Percentiles rank a stretch among this genome's conserved stretches.
Conservation (phyloP, 202 grass and related monocot species). For the Setaria italica region DNA sequence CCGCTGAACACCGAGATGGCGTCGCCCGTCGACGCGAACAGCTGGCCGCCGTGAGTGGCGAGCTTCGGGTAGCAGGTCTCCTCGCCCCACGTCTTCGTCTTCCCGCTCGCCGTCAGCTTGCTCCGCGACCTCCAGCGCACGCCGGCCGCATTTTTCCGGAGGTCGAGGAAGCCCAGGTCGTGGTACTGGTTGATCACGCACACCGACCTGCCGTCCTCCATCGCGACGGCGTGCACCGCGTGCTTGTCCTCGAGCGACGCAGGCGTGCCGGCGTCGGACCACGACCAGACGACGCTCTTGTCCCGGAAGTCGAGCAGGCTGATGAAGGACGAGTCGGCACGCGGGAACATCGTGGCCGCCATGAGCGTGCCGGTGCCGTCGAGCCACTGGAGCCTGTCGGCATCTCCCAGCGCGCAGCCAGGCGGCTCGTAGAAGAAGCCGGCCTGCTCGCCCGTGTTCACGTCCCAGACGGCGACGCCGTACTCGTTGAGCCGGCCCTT, state of each 20-base stretch:
- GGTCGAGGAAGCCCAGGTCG: constrained; percentile 86
- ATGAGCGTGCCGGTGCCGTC: constrained; percentile 55
- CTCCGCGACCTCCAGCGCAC: constrained; percentile 84
- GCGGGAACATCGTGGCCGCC: constrained; percentile 84
- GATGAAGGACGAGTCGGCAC: constrained; percentile 75
- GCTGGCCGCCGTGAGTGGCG: constrained; percentile 67
- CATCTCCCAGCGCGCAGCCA: constrained; percentile 74
- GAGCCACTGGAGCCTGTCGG: constrained; percentile 86
- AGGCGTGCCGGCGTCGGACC: constrained; percentile 68
- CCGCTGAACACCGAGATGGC: constrained; percentile 81
- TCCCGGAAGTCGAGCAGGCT: constrained; percentile 74
- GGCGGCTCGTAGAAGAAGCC: constrained; percentile 91
- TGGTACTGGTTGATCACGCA: constrained; percentile 87
- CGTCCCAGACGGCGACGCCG: constrained; percentile 75
- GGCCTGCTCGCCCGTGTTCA: constrained; percentile 57
- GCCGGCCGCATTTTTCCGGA: constrained; percentile 53
- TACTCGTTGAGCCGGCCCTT: constrained; percentile 89
- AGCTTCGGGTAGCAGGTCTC: constrained; percentile 94
- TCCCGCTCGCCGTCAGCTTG: constrained; percentile 57
- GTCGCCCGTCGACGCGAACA: constrained; percentile 84
- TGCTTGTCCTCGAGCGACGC: constrained; percentile 75
- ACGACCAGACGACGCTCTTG: constrained; percentile 74
- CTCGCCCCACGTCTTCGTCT: constrained; percentile 52
- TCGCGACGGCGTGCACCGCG: constrained; percentile 67
- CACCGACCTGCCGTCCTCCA: constrained; percentile 62